Evolutionary conservation across 352 stramenopile genomes (phyloP).

Genomic region (Saprolegnia parasitica): DNA sequence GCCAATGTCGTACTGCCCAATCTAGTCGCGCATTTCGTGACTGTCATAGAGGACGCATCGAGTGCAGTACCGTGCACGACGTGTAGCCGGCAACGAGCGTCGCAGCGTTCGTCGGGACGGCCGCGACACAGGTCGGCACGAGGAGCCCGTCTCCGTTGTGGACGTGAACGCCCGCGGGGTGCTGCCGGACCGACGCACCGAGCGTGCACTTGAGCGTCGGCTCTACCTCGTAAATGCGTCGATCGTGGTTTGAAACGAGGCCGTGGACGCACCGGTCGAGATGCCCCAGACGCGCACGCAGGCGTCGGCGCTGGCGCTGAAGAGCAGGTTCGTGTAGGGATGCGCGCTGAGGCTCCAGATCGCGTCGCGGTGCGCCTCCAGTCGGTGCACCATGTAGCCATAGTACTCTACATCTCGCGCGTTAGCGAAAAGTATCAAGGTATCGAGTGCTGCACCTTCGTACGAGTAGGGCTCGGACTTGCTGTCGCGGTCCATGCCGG

Average conservation of each 20-base stretch:
- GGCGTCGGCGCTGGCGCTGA: conserved; percentile 71
- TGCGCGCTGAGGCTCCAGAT: conserved; percentile 81
- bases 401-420: conserved; percentile 57
- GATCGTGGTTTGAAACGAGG: not conserved
- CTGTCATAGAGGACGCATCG: not conserved
- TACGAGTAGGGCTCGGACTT: conserved; percentile 15
- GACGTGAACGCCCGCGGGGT: conserved; percentile 15
- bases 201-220: conserved; percentile 72
- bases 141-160: conserved; percentile 25
- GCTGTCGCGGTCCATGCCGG: conserved; percentile 1
- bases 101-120: conserved; percentile 25
- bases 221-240: no score
- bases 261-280: conserved; percentile 47
- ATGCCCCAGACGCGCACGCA: conserved; percentile 76
- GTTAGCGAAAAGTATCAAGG: conserved; percentile 1
- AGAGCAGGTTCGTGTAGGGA: conserved; percentile 74
- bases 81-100: conserved; percentile 27
- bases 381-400: conserved; percentile 51
- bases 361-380: conserved; percentile 78
- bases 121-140: conserved; percentile 26
- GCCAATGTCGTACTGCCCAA: conserved; percentile 29
- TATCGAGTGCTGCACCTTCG: not conserved
- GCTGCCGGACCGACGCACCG: conserved; percentile 27
- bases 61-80: conserved; percentile 22
- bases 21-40: not conserved